Evolutionary conservation across 75 land plant species (phyloP), one percentile per base, ranked within the genome.

Genomic region (Selaginella moellendorffii): DNA sequence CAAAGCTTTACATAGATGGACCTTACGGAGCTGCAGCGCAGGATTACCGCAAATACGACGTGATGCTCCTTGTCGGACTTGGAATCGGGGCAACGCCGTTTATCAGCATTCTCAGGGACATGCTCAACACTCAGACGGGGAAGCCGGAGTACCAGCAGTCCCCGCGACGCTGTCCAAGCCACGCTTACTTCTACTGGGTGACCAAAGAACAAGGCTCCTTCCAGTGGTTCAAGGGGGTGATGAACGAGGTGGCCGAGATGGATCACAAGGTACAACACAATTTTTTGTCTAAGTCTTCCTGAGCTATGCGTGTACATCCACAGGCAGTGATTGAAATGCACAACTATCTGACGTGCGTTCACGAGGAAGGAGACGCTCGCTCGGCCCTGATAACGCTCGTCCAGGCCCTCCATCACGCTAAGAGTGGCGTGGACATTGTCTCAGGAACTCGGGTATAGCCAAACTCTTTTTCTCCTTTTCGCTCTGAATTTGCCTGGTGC

Each of bases 341-440:
- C 68, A 80, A 77, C 51, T 77, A 73, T 51, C 36, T 80, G 20
- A 77, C 82, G 8, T 71, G 83, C 53, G 68, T 80, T 17, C 74
- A 74, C 68, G 66, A 77, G 59, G 83, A 82, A 63, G 85, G 83
- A 0, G 85, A 82, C 51, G 73, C 63, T 27, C 53, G 85, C 27
- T 80, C 83, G 27, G 75, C 80, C 1, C 42, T 82, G 30, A 63
- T 82, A 26, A 65, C 71, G 9, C 53, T 65, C 21, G 59, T 82
- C 14, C 85, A 82, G 66, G 72, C 79, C 1, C 31, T 82, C 18
- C 46, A 82, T 53, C 73, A 73, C 27, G 69, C 67, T 2, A 80
- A 69, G 27, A 65, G 42, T 52, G 83, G 85, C 26, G 36, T 82
- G 0, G 83, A 82, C 27, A 77, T 82, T 29, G 54, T 82, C 63